These are phyloP conservation scores for Neonectria neomacrospora DNA, from an alignment of 2,329 filamentous ascomycete species.

Conservation along the genomic window DNA sequence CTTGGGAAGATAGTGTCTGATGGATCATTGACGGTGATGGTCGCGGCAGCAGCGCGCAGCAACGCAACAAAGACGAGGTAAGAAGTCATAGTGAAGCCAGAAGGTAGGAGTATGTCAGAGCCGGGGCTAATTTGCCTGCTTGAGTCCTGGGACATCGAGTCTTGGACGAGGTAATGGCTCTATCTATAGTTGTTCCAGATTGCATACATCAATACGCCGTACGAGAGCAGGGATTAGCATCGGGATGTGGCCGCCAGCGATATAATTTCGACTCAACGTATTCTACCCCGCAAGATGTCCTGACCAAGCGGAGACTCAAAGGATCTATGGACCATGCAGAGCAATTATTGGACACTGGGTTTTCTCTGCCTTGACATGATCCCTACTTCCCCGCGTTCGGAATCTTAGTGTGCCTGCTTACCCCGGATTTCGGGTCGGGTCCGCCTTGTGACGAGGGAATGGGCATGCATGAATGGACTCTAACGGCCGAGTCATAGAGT, in stretches of 20 bases:
- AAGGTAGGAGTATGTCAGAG: conserved; percentile 8
- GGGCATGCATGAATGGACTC: background rate
- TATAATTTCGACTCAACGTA: conserved; percentile 16
- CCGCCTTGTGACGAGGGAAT: conserved; percentile 8
- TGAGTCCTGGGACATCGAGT: conserved; percentile 7
- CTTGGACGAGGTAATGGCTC: background rate
- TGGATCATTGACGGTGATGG: conserved; percentile 18
- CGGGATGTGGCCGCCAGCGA: conserved; percentile 27
- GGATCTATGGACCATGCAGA: background rate
- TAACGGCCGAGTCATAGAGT: background rate
- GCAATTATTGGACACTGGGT: background rate
- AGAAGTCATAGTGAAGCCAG: conserved; percentile 16
- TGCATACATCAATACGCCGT: background rate
- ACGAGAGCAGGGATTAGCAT: conserved; percentile 17
- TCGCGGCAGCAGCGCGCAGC: conserved; percentile 14
- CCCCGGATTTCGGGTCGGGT: conserved; percentile 26
- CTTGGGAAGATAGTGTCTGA: conserved; percentile 18
- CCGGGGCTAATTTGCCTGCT: conserved; percentile 21
- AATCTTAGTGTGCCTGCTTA: conserved; percentile 11
- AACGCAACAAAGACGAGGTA: conserved; percentile 18
- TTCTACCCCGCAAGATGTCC: conserved; percentile 20
- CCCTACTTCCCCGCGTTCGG: conserved; percentile 25
- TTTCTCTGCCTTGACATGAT: conserved; percentile 1
- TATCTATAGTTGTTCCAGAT: conserved; percentile 10
- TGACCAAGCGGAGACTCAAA: conserved; percentile 12